Evolutionary conservation across 495 filamentous ascomycete genomes (phyloP).

Genomic region (Tuber aestivum): DNA sequence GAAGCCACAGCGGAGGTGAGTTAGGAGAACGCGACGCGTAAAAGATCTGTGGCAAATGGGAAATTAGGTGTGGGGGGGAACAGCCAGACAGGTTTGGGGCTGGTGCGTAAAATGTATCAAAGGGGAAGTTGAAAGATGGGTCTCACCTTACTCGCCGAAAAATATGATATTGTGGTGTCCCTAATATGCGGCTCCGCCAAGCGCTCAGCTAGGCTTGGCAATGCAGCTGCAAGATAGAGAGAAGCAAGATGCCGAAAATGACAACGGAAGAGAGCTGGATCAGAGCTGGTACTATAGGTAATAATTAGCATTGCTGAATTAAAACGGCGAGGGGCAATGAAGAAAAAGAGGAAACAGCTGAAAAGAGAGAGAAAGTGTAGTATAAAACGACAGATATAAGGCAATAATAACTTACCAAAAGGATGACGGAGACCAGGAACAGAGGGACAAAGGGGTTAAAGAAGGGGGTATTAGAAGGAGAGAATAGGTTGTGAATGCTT

Average conservation of each 20-base stretch:
- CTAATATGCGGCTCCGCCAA: not conserved
- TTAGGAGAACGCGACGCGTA: not conserved
- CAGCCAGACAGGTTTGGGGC: not conserved
- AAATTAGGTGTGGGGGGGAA: not conserved
- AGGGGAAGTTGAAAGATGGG: not conserved
- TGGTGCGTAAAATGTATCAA: not conserved
- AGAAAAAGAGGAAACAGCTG: not conserved
- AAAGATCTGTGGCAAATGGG: not conserved
- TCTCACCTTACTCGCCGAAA: not conserved
- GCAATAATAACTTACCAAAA: not conserved
- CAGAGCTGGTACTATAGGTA: not conserved
- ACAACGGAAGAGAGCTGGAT: not conserved
- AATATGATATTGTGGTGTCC: not conserved
- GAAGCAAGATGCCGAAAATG: not conserved
- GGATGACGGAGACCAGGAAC: too few species aligned
- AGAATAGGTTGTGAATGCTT: too few species aligned
- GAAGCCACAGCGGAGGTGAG: conserved; percentile 22
- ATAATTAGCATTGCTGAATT: not conserved
- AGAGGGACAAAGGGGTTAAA: too few species aligned
- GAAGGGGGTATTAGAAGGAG: too few species aligned
- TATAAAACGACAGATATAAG: not conserved
- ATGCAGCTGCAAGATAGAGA: not conserved
- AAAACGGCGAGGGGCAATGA: not conserved
- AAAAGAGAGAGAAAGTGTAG: not conserved
- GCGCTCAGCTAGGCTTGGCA: not conserved